Percentiles rank a stretch among this genome's conserved stretches.
Evolutionary conservation across 352 stramenopile genomes (phyloP).

Genomic region (Thraustochytrium striatum): DNA sequence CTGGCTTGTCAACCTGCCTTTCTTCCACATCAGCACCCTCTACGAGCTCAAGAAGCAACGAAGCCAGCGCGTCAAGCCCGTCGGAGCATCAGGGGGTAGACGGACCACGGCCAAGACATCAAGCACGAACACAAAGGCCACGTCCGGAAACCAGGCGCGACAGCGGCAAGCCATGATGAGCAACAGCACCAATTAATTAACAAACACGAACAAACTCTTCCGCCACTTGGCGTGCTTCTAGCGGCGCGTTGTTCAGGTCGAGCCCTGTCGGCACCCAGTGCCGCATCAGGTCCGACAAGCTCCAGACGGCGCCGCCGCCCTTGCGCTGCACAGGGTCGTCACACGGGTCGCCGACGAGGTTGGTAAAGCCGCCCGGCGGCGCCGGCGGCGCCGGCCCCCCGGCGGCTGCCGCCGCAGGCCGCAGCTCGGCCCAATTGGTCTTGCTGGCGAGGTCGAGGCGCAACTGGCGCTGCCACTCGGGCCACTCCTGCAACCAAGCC

Average conservation of each 20-base stretch:
- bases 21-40: too few relatives aligned
- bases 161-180: too few relatives aligned
- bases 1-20: too few relatives aligned
- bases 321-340: slow-evolving; percentile 10
- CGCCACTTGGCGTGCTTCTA: too few relatives aligned
- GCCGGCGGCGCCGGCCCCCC: background rate
- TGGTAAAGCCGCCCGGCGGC: background rate
- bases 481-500: slow-evolving; percentile 28
- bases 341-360: background rate
- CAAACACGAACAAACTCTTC: too few relatives aligned
- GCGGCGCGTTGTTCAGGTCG: background rate
- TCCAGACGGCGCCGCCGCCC: background rate
- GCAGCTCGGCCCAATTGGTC: background rate
- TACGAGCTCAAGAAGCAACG: too few relatives aligned
- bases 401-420: background rate
- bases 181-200: too few relatives aligned
- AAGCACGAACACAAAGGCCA: too few relatives aligned
- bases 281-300: slow-evolving; percentile 3
- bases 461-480: slow-evolving; percentile 39
- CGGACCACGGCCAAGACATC: too few relatives aligned
- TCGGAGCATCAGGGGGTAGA: too few relatives aligned
- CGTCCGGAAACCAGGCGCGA: too few relatives aligned
- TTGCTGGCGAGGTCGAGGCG: slow-evolving; percentile 1
- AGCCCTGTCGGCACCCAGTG: slow-evolving; percentile 6
- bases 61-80: too few relatives aligned